phyloP scores from a whole-genome alignment of 345 rosid genomes.

The Brassica incana region DNA sequence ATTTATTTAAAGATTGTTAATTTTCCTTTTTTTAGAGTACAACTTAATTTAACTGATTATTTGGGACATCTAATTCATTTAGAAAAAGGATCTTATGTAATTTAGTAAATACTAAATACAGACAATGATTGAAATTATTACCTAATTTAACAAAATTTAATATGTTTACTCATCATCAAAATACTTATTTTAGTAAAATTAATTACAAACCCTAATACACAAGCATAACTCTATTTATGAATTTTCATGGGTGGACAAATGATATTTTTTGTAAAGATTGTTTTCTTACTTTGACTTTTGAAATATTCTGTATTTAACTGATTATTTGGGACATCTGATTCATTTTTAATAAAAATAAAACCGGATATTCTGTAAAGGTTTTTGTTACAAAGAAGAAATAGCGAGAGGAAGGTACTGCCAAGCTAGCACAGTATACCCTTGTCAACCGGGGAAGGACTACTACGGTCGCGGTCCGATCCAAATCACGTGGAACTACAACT shows the following conservation, averaged over 20 bases:
- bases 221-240: background rate
- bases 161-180: background rate
- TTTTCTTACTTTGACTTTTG: background rate
- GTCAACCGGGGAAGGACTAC: slow-evolving; percentile 45
- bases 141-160: background rate
- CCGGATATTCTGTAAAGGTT: slow-evolving; percentile 18
- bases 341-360: background rate
- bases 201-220: background rate
- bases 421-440: slow-evolving; percentile 25
- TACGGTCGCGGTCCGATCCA: slow-evolving; percentile 66
- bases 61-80: background rate
- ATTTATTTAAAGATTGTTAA: background rate
- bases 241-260: background rate
- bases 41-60: background rate
- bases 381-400: slow-evolving; percentile 48
- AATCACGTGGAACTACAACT: slow-evolving; percentile 64
- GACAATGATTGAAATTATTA: background rate
- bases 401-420: slow-evolving; percentile 35
- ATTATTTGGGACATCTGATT: background rate
- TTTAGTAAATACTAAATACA: background rate
- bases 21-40: background rate
- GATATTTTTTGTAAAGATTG: background rate
- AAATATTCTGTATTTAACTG: background rate
- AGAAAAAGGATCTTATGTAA: too few relatives aligned
- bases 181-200: background rate